Conservation (phyloP, 495 filamentous ascomycete genomes). For the Tuber brumale region DNA sequence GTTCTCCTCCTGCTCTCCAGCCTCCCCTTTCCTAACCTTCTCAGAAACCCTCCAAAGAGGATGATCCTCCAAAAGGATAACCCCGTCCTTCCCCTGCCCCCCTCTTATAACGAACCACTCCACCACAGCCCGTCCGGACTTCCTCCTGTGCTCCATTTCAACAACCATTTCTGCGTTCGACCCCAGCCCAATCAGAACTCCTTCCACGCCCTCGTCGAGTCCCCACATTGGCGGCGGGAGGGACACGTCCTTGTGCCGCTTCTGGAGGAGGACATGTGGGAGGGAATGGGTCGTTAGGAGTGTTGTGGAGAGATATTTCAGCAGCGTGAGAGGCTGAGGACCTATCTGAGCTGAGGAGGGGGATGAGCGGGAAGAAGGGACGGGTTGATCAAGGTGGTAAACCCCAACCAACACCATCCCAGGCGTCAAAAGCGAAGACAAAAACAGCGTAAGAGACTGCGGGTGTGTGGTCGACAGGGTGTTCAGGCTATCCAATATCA, state of each 20-base stretch:
- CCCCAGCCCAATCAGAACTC: conserved; percentile 35
- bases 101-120: conserved; percentile 69
- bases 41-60: conserved; percentile 55
- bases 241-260: conserved; percentile 62
- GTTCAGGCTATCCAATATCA: conserved; percentile 61
- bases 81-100: conserved; percentile 34
- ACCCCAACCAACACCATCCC: conserved; percentile 53
- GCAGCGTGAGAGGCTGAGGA: conserved; percentile 56
- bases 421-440: conserved; percentile 52
- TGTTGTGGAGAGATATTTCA: conserved; percentile 63
- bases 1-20: conserved; percentile 49
- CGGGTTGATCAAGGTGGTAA: conserved; percentile 59
- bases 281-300: conserved; percentile 57
- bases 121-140: conserved; percentile 66
- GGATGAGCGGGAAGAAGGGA: conserved; percentile 47
- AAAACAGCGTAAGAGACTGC: conserved; percentile 50
- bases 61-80: conserved; percentile 75
- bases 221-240: conserved; percentile 68
- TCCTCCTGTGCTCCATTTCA: conserved; percentile 76
- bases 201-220: conserved; percentile 58
- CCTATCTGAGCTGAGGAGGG: conserved; percentile 39
- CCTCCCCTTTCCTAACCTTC: conserved; percentile 38
- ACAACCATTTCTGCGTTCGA: conserved; percentile 61
- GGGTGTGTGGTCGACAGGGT: conserved; percentile 44
- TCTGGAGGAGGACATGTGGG: conserved; percentile 60